Percentiles rank a stretch among this genome's conserved stretches.
These are phyloP conservation scores for Fomitopsis schrenkii DNA, from an alignment of 1,284 basidiomycete species.

Conservation along the genomic window DNA sequence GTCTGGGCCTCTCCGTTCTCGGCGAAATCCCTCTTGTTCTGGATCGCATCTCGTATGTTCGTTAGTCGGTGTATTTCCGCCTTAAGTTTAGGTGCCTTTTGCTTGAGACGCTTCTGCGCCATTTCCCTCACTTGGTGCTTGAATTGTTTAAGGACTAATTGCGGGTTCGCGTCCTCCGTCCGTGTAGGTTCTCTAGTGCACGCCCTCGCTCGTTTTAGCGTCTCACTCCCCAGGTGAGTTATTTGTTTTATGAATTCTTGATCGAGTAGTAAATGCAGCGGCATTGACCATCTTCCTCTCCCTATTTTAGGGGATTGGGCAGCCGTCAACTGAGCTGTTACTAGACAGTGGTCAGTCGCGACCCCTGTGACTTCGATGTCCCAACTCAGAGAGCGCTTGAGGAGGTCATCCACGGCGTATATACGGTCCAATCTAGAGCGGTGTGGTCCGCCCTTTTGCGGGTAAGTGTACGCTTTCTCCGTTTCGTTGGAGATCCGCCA, in stretches of 20 bases:
- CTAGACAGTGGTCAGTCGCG: background rate
- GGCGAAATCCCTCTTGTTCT: background rate
- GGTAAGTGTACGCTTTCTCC: background rate
- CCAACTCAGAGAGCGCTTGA: background rate
- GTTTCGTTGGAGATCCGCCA: background rate
- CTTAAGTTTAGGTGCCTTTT: background rate
- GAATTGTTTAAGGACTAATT: too few species aligned
- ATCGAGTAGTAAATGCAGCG: background rate
- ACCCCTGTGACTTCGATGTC: background rate
- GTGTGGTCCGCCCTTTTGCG: background rate
- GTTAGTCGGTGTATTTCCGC: background rate
- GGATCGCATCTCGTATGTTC: background rate
- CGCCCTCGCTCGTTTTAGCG: too few species aligned
- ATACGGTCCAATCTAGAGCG: background rate
- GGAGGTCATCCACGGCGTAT: background rate
- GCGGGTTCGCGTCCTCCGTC: background rate
- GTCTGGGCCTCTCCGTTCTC: background rate
- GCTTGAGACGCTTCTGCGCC: background rate
- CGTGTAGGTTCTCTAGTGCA: background rate
- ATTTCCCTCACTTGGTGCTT: too few species aligned
- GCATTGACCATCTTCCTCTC: background rate
- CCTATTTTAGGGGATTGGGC: background rate
- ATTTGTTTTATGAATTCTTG: background rate
- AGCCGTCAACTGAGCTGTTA: background rate
- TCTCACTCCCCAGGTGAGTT: background rate